Conservation (phyloP, 2,329 filamentous ascomycete genomes). For the Aspergillus neotritici region DNA sequence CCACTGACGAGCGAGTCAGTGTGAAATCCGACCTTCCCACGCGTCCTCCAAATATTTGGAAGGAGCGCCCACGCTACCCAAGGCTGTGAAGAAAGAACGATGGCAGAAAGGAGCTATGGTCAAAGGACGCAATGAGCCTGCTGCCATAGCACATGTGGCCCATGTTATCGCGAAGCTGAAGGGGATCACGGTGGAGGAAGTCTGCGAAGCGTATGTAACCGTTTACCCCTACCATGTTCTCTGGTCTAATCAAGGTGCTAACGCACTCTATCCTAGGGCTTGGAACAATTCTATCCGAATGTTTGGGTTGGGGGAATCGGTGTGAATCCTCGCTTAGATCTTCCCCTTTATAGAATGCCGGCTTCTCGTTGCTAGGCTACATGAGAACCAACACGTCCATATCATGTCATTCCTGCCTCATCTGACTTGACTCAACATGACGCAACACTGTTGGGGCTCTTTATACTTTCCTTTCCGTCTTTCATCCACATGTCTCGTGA, state of each 20-base stretch:
- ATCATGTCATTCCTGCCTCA: too few relatives aligned
- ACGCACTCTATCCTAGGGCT: conserved; percentile 41
- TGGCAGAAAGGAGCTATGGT: conserved; percentile 84
- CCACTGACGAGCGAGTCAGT: conserved; percentile 43
- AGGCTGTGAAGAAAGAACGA: conserved; percentile 91
- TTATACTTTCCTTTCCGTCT: not conserved
- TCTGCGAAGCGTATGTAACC: conserved; percentile 65
- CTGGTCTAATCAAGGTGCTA: conserved; percentile 13
- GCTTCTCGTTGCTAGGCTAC: too few relatives aligned
- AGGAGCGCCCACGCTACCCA: conserved; percentile 66
- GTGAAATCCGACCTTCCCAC: conserved; percentile 85
- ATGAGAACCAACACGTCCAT: too few relatives aligned
- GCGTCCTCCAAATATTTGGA: conserved; percentile 71
- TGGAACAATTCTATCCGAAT: conserved; percentile 77
- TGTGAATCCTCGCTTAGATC: conserved; percentile 2
- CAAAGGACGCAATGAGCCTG: conserved; percentile 92
- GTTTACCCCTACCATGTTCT: not conserved
- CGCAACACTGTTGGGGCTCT: too few relatives aligned
- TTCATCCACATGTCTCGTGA: not conserved
- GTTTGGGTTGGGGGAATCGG: conserved; percentile 61
- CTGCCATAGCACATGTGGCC: conserved; percentile 79
- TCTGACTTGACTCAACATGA: too few relatives aligned
- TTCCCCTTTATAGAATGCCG: not conserved
- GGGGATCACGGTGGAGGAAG: conserved; percentile 68
- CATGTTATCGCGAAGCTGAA: conserved; percentile 83